phyloP scores from a whole-genome alignment of 139 green algal genomes.

The Chlorella sp. region DNA sequence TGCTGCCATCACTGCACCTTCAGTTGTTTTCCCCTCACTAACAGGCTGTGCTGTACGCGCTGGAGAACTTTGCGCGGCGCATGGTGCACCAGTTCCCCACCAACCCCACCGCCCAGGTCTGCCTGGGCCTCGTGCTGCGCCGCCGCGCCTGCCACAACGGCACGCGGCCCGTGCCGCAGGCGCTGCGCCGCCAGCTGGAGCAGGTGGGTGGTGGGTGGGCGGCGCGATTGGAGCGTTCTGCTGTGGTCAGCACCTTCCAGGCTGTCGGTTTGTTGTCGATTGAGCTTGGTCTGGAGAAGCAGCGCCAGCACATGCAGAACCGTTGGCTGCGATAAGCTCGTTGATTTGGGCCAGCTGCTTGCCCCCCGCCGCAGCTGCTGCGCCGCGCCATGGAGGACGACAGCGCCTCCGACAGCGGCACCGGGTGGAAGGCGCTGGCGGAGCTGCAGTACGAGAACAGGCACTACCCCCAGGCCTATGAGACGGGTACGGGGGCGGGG shows the following conservation, averaged over 20 bases:
- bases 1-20: background rate
- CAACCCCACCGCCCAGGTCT: conserved; percentile 47
- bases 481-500: conserved; percentile 37
- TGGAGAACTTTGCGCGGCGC: conserved; percentile 46
- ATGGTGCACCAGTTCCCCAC: conserved; percentile 55
- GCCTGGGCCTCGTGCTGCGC: conserved; percentile 61
- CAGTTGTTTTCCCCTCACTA: no score
- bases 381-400: conserved; percentile 43
- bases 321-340: no score
- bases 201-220: background rate
- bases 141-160: conserved; percentile 40
- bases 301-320: no score
- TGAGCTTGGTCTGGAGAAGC: no score
- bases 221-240: background rate
- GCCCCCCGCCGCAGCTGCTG: conserved; percentile 21
- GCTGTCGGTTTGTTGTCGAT: no score
- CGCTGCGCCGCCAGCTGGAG: conserved; percentile 35
- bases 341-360: no score
- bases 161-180: conserved; percentile 35
- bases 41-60: conserved; percentile 33
- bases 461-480: conserved; percentile 41
- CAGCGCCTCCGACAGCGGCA: conserved; percentile 36
- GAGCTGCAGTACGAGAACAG: conserved; percentile 71
- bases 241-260: background rate
- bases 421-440: conserved; percentile 63